Conservation (phyloP, 2,329 filamentous ascomycete genomes). For the Xylariaceae sp. region DNA sequence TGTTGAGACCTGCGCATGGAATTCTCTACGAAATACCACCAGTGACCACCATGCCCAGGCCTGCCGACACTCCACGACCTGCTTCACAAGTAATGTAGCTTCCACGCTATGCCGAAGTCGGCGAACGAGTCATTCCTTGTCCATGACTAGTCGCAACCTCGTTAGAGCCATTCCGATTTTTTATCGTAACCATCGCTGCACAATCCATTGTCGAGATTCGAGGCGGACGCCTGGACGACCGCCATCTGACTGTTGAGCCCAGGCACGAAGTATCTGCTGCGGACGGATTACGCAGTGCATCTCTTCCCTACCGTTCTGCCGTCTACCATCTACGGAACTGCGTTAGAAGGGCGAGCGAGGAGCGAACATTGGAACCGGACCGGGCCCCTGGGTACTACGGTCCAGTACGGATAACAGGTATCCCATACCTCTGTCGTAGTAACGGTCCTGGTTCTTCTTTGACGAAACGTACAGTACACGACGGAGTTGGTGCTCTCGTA, state of each 20-base stretch:
- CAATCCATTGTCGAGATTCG: not conserved
- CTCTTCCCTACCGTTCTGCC: too few species aligned
- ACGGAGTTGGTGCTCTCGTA: too few species aligned
- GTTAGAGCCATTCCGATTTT: constrained; percentile 12
- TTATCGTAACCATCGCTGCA: constrained; percentile 10
- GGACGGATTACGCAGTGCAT: not conserved
- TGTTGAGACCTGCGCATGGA: not conserved
- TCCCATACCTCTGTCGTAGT: not conserved
- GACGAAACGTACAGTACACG: not conserved
- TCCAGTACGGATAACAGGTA: not conserved
- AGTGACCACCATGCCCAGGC: too few species aligned
- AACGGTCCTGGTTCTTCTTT: not conserved
- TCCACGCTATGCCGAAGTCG: constrained; percentile 11
- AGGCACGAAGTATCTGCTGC: not conserved
- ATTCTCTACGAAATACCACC: too few species aligned
- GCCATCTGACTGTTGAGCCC: not conserved
- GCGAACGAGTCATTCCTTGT: constrained; percentile 6
- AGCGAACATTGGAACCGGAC: not conserved
- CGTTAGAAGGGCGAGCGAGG: not conserved
- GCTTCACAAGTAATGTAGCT: not conserved
- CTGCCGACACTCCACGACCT: not conserved
- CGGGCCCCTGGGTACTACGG: not conserved
- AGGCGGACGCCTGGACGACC: not conserved
- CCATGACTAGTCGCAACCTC: constrained; percentile 8
- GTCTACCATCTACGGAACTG: too few species aligned